These are phyloP conservation scores for Drosera capensis DNA, from an alignment of 148 eudicot genomes.

Conservation along the genomic window DNA sequence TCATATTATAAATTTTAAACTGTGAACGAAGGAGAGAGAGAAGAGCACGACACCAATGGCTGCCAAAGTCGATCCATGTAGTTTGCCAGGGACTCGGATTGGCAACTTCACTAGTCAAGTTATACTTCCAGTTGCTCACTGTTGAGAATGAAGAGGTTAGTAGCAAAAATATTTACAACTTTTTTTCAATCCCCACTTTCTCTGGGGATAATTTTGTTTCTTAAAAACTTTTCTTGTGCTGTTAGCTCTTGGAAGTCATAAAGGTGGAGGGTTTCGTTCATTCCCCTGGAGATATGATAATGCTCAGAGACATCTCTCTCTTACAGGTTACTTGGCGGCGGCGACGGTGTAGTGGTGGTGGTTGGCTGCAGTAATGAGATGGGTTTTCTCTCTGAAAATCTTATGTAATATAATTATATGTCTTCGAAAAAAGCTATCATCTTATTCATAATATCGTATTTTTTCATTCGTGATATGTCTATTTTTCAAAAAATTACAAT, in stretches of 20 bases:
- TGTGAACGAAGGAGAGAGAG: too few species aligned
- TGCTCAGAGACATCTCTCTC: slow-evolving; percentile 73
- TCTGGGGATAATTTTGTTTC: neutral
- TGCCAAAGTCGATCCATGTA: slow-evolving; percentile 76
- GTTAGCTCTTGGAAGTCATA: slow-evolving; percentile 71
- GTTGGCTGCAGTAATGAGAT: too few species aligned
- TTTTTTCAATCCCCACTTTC: neutral
- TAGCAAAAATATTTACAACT: neutral
- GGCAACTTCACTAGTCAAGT: slow-evolving; percentile 77
- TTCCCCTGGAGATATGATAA: slow-evolving; percentile 63
- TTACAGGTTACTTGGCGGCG: slow-evolving; percentile 64
- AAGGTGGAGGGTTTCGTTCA: slow-evolving; percentile 65
- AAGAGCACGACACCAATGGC: slow-evolving; percentile 90
- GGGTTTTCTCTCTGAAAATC: too few species aligned
- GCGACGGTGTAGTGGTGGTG: too few species aligned
- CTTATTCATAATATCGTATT: too few species aligned
- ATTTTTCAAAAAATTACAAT: too few species aligned
- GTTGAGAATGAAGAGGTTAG: slow-evolving; percentile 90
- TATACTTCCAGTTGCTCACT: too few species aligned
- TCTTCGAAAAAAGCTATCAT: too few species aligned
- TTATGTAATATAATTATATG: too few species aligned
- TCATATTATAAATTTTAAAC: too few species aligned
- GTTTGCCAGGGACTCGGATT: slow-evolving; percentile 57
- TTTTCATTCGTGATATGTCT: too few species aligned
- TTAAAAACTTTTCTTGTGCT: slow-evolving; percentile 1